These are phyloP conservation scores for Fraxinus sp. DNA, from an alignment of 305 asterid genomes.

Conservation along the genomic window DNA sequence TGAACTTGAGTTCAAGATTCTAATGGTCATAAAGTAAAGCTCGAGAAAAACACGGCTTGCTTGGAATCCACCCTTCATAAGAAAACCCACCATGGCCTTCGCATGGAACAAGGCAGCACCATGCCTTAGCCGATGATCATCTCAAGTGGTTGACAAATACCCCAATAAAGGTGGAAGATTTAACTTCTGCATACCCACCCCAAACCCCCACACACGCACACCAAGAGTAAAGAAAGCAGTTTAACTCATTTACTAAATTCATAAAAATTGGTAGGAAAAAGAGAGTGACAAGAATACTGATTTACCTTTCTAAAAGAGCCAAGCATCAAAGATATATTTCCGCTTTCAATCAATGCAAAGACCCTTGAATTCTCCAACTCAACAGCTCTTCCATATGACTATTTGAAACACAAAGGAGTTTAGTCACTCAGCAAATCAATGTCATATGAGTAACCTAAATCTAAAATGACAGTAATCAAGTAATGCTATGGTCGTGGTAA, in stretches of 20 bases:
- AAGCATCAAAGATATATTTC: conserved; percentile 82
- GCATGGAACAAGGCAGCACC: background rate
- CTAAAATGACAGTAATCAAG: conserved; percentile 9
- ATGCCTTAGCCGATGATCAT: background rate
- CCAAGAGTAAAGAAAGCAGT: background rate
- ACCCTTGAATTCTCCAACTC: conserved; percentile 85
- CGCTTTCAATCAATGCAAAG: conserved; percentile 90
- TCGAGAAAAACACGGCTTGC: background rate
- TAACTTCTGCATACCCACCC: background rate
- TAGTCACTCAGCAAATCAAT: conserved; percentile 9
- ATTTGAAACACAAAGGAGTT: conserved; percentile 30
- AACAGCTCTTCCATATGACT: conserved; percentile 93
- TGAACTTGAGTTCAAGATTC: background rate
- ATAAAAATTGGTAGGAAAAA: conserved; percentile 6
- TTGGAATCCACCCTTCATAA: background rate
- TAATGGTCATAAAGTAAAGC: background rate
- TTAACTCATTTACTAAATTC: background rate
- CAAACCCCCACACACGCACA: background rate
- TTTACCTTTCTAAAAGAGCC: conserved; percentile 78
- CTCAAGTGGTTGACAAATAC: background rate
- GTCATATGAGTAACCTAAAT: conserved; percentile 12
- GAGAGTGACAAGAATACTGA: conserved; percentile 12
- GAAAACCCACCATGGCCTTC: background rate
- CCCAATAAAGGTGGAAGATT: background rate
- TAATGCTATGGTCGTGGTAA: background rate